Conservation (phyloP, 441 rosid genomes). For the Pelargonium cotyledonis region DNA sequence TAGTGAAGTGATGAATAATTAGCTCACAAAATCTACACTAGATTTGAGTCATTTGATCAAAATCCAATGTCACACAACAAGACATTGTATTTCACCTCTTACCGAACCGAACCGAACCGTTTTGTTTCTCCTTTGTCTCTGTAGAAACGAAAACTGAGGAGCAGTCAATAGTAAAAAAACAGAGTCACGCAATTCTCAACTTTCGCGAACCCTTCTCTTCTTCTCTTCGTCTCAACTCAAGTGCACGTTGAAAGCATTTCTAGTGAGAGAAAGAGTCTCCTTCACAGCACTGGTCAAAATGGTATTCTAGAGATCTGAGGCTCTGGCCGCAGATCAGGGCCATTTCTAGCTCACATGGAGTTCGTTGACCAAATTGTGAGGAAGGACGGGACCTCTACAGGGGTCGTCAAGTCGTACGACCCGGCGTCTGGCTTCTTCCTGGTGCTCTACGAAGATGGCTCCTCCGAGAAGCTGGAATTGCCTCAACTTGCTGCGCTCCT, state of each 20-base stretch:
- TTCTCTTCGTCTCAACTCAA: neutral
- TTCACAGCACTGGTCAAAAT: neutral
- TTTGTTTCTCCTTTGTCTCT: no score
- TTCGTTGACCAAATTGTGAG: slow-evolving; percentile 51
- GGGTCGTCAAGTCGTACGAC: slow-evolving; percentile 53
- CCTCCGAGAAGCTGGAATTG: slow-evolving; percentile 49
- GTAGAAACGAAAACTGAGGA: no score
- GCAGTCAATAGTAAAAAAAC: no score
- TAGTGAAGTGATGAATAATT: no score
- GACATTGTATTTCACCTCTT: no score
- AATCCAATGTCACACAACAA: no score
- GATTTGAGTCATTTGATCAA: no score
- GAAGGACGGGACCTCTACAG: slow-evolving; percentile 50
- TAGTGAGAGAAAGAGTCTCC: neutral
- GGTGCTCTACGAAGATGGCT: slow-evolving; percentile 62
- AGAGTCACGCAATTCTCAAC: slow-evolving; percentile 6
- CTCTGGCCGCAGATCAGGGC: neutral
- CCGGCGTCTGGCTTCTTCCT: slow-evolving; percentile 42
- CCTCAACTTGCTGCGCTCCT: slow-evolving; percentile 31
- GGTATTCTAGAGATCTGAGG: neutral
- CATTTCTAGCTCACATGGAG: slow-evolving; percentile 37
- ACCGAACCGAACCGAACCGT: no score
- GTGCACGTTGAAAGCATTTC: slow-evolving; percentile 5
- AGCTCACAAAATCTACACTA: no score
- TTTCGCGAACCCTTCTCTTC: slow-evolving; percentile 3